phyloP scores from a whole-genome alignment of 768 basidiomycete genomes.

The Mrakia blollopis region DNA sequence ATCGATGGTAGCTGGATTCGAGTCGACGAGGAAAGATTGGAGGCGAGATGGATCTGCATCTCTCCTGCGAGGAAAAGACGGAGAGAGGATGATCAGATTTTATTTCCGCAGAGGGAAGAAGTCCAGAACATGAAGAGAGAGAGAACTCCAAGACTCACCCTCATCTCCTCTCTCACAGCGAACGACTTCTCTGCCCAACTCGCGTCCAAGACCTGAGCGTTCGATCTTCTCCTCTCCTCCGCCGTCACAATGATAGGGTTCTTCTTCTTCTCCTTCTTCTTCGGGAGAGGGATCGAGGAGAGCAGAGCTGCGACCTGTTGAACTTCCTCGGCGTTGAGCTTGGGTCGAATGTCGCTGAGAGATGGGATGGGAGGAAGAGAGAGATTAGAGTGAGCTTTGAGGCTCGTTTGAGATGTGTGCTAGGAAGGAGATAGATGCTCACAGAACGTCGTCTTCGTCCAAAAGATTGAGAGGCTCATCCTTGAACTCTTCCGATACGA shows the following conservation, averaged over 20 bases:
- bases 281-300: not conserved
- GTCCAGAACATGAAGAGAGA: not conserved
- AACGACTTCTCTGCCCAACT: not conserved
- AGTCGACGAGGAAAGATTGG: conserved; percentile 9
- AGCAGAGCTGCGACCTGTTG: not conserved
- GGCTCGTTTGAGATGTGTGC: not conserved
- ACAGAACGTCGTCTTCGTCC: not conserved
- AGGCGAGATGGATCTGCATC: conserved; percentile 9
- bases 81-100: not conserved
- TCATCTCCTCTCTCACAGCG: not conserved
- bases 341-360: not conserved
- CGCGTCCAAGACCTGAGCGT: not conserved
- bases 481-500: not conserved
- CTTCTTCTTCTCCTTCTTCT: conserved; percentile 19
- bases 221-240: not conserved
- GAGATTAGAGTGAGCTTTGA: too few relatives aligned
- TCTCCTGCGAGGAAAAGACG: not conserved
- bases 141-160: not conserved
- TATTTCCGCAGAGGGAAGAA: not conserved
- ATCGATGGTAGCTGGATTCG: not conserved
- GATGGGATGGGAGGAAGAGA: not conserved
- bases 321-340: not conserved
- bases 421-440: not conserved
- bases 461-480: not conserved
- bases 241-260: not conserved